Percentiles rank a stretch among this genome's conserved stretches.
phyloP scores from a whole-genome alignment of 352 stramenopile genomes.

The Phytophthora colocasiae region DNA sequence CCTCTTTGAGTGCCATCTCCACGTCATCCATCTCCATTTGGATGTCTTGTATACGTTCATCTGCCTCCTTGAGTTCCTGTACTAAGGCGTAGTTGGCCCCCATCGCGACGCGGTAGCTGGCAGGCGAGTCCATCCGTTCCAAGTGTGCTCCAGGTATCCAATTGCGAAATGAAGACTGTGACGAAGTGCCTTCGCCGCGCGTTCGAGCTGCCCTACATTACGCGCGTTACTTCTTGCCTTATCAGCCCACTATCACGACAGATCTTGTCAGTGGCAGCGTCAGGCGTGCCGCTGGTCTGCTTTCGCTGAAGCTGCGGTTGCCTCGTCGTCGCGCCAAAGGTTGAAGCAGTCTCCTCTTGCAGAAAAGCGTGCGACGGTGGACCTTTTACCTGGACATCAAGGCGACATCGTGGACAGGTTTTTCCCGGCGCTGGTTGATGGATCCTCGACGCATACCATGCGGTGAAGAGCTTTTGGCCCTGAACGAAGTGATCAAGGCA shows the following conservation, averaged over 20 bases:
- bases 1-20: conserved; percentile 35
- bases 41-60: conserved; percentile 33
- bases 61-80: conserved; percentile 36
- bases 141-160: background rate
- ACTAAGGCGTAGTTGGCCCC: conserved; percentile 37
- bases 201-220: background rate
- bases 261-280: background rate
- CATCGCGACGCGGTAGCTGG: conserved; percentile 6
- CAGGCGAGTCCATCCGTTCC: conserved; percentile 21
- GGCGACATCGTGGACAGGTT: conserved; percentile 20
- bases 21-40: conserved; percentile 34
- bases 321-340: conserved; percentile 21
- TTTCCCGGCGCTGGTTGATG: conserved; percentile 2
- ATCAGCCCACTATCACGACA: background rate
- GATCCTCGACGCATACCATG: background rate
- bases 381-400: conserved; percentile 20
- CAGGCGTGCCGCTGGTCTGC: conserved; percentile 13
- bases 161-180: conserved; percentile 1
- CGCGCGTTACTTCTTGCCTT: conserved; percentile 5
- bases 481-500: conserved; percentile 8
- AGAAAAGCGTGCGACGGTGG: conserved; percentile 7
- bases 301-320: conserved; percentile 21
- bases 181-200: background rate
- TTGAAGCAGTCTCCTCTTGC: conserved; percentile 4
- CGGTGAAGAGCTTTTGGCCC: background rate